These are phyloP conservation scores for Novymonas esmeraldas DNA, from an alignment of 208 protist genomes.

Conservation along the genomic window DNA sequence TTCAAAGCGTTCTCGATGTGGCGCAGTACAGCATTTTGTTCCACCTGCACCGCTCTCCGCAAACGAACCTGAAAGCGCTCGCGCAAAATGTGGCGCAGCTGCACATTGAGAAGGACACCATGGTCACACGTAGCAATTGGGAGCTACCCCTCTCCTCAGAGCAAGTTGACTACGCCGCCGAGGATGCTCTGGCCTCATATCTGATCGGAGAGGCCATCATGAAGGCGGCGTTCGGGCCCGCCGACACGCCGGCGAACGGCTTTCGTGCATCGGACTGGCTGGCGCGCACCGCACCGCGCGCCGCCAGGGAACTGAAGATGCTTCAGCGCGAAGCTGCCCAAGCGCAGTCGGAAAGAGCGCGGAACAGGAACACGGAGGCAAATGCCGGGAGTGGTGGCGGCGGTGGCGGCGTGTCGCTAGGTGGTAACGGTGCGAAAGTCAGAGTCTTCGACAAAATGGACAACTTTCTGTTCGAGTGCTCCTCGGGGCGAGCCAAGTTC, in stretches of 20 bases:
- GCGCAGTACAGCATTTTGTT: slow-evolving; percentile 37
- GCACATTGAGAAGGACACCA: slow-evolving; percentile 41
- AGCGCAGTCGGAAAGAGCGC: not conserved
- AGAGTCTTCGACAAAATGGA: slow-evolving; percentile 39
- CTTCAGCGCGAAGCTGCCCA: slow-evolving; percentile 12
- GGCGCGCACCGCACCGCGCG: not conserved
- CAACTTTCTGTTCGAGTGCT: slow-evolving; percentile 51
- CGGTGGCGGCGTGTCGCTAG: not conserved
- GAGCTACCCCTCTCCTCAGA: slow-evolving; percentile 35
- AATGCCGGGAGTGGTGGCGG: not conserved
- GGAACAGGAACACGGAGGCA: not conserved
- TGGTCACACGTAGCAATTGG: slow-evolving; percentile 60
- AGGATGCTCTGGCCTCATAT: slow-evolving; percentile 61
- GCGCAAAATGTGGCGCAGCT: slow-evolving; percentile 21
- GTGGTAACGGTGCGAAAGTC: slow-evolving; percentile 20
- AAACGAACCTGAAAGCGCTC: slow-evolving; percentile 40
- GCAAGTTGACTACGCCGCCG: slow-evolving; percentile 49
- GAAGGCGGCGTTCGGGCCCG: slow-evolving; percentile 14
- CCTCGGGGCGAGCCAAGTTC: slow-evolving; percentile 33
- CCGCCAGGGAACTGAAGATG: slow-evolving; percentile 29
- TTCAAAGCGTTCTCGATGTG: slow-evolving; percentile 43
- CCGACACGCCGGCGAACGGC: not conserved
- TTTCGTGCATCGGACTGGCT: slow-evolving; percentile 31
- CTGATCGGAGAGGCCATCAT: slow-evolving; percentile 36
- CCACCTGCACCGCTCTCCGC: slow-evolving; percentile 13